Evolutionary conservation across 2,329 filamentous ascomycete species (phyloP), one percentile per base, ranked within the genome.

Genomic region (Aspergillus texensis): DNA sequence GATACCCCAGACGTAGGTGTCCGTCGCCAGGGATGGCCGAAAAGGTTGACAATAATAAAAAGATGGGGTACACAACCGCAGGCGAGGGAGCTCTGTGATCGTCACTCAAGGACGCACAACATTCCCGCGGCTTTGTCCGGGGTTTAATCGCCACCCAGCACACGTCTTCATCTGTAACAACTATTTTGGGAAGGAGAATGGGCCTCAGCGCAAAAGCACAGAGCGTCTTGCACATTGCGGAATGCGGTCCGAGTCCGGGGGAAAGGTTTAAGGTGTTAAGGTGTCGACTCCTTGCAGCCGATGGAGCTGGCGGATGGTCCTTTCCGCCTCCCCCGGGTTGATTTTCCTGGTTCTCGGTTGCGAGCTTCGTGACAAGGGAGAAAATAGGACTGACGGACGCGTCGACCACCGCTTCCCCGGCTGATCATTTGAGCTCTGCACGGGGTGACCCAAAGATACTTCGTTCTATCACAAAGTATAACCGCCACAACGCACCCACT

Each of bases 41-140:
- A 59, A 34, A 52, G 16, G 21, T 36, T 36, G 5, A 46, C 10
- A n/a, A 32, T 34, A 21, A 48, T 14, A 16, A 48, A 32, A 32
- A 52, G 32, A 43, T 30, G 58, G 30, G 21, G 14, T 43, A 32
- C 46, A 45, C 52, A 60, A 32, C 19, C 36, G 32, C 16, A n/a
- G 19, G 52, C 41, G 48, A 60, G 39, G 57, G 58, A 54, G 48
- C 19, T 32, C 19, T 36, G 46, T 36, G 57, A 60, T 60, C 58
- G 24, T 45, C 58, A 60, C 36, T 52, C 58, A 26, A 48, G 21
- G 52, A 43, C 43, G 52, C 48, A 54, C 45, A 60, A 54, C 28
- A 30, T 36, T 53, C 36, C 57, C 21, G 19, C 39, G 14, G 52
- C 52, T 39, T 55, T 55, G 34, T 26, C 30, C 32, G 52, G 52